Evolutionary conservation across 2,329 filamentous ascomycete species (phyloP), one percentile per base, ranked within the genome.

Genomic region (Cylindrodendrum hubeiense): DNA sequence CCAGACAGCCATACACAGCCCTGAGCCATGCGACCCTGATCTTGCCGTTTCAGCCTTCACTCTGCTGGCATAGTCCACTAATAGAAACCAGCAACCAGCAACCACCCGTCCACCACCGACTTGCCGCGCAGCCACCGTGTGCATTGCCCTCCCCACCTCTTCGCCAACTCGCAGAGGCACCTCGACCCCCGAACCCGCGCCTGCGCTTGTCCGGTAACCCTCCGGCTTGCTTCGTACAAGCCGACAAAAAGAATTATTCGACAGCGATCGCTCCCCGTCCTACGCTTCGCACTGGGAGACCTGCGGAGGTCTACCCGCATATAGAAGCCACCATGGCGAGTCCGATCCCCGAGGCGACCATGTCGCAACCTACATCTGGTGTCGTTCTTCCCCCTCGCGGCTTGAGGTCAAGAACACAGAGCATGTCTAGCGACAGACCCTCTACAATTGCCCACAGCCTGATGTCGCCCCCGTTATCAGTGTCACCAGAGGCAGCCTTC

Each of bases 401-500:
- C 47, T 73, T 76, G 66, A 77, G 80, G 70, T 87, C 87, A 37
- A 82, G 87, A 72, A 84, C 86, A 15, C 86, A 87, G 69, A 93
- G 91, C 79, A 85, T 92, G 68, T 93, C 90, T 66, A 93, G 91
- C 82, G 91, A 93, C 78, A 83, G 88, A 65, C 88, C 90, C 24
- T 93, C 91, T 6, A 84, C 87, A 67, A 82, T 86, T 74, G 83
- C 80, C 78, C 82, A 84, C 75, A 86, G 86, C 74, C 81, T 92
- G 53, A 85, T 89, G 78, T 88, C 89, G 50, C 92, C 93, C 56
- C 92, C 93, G 19, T 78, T 87, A 34, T 83, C 84, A 53, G 87
- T 95, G 63, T 90, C 90, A 49, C 96, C 95, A 10, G 85, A 91
- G 70, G 91, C 96, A 30, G 93, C 90, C 19, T 99, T 97, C 81